Conservation (phyloP, 176 grass and related monocot species). For the Microstegium vimineum region DNA sequence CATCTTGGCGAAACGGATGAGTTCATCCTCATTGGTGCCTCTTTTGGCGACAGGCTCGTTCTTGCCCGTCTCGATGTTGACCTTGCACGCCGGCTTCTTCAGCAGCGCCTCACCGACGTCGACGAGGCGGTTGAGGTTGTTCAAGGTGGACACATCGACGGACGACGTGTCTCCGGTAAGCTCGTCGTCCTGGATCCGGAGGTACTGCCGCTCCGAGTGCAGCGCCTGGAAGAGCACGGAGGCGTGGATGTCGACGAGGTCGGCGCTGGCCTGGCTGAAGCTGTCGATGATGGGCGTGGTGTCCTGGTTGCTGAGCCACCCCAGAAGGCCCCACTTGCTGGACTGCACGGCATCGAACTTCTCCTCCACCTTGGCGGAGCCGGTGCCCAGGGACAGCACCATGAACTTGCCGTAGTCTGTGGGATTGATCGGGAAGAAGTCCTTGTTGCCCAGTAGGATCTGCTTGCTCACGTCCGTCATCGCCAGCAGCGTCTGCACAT, state of each 20-base stretch:
- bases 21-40: conserved; percentile 54
- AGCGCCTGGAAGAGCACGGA: conserved; percentile 52
- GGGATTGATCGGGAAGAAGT: conserved; percentile 31
- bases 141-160: conserved; percentile 24
- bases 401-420: conserved; percentile 43
- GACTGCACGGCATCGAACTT: conserved; percentile 22
- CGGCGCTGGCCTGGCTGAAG: conserved; percentile 54
- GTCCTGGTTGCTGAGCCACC: conserved; percentile 49
- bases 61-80: conserved; percentile 49
- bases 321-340: conserved; percentile 48
- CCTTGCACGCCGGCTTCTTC: conserved; percentile 32
- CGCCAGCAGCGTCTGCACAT: conserved; percentile 50
- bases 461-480: conserved; percentile 53
- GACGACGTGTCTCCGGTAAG: conserved; percentile 21
- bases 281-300: conserved; percentile 52
- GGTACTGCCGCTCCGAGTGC: conserved; percentile 25
- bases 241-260: conserved; percentile 65
- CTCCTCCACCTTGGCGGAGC: conserved; percentile 35
- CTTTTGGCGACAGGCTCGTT: background rate
- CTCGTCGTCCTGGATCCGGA: conserved; percentile 58
- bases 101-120: conserved; percentile 34
- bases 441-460: conserved; percentile 25
- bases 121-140: conserved; percentile 38
- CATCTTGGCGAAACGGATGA: conserved; percentile 22
- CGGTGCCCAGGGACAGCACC: conserved; percentile 54